Conservation (phyloP, 306 rosid species). For the Ceratonia siliqua region DNA sequence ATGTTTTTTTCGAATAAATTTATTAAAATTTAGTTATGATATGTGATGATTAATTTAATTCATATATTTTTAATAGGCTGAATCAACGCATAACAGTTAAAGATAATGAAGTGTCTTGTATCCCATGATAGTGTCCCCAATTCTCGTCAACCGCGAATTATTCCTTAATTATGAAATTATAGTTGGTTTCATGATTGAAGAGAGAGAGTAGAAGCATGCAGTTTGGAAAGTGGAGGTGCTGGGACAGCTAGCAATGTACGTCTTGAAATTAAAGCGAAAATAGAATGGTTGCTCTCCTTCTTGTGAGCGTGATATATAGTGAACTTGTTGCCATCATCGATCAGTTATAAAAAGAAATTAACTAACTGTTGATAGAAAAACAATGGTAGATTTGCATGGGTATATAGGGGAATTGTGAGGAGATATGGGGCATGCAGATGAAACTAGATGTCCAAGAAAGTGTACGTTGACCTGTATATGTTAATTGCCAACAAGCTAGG, state of each 20-base stretch:
- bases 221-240: background rate
- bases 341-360: background rate
- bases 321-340: background rate
- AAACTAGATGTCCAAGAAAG: background rate
- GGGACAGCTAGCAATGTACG: constrained; percentile 24
- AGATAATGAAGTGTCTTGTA: constrained; percentile 21
- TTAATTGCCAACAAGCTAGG: too few relatives aligned
- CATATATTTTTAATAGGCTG: too few relatives aligned
- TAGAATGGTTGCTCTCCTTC: too few relatives aligned
- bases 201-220: background rate
- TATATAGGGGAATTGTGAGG: too few relatives aligned
- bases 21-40: too few relatives aligned
- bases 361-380: too few relatives aligned
- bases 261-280: background rate
- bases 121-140: constrained; percentile 33
- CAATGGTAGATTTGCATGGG: too few relatives aligned
- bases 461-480: background rate
- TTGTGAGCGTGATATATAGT: background rate
- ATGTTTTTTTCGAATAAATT: too few relatives aligned
- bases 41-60: too few relatives aligned
- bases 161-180: constrained; percentile 26
- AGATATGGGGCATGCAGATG: background rate
- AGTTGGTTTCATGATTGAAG: constrained; percentile 6
- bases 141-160: constrained; percentile 30
- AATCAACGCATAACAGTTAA: background rate